Conservation (phyloP, 2,329 filamentous ascomycete genomes). For the Xylaria sp. region DNA sequence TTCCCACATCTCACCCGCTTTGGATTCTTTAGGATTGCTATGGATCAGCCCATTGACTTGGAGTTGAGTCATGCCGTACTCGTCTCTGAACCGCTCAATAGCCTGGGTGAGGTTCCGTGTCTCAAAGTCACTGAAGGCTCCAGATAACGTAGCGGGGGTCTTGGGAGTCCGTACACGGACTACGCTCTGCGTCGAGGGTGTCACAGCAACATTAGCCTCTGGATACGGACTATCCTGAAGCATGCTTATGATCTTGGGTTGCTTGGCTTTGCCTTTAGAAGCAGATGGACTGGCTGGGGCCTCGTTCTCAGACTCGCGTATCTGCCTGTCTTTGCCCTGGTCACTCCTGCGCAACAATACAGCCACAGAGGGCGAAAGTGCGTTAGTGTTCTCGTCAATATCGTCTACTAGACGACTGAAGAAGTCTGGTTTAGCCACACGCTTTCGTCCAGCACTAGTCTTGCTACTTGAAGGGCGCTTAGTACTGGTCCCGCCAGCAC, state of each 20-base stretch:
- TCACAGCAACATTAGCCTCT: slow-evolving; percentile 24
- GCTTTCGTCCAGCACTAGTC: slow-evolving; percentile 43
- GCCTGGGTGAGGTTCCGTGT: slow-evolving; percentile 55
- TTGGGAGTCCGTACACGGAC: slow-evolving; percentile 21
- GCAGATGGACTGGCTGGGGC: slow-evolving; percentile 35
- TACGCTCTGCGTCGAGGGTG: slow-evolving; percentile 15
- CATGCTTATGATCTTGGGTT: slow-evolving; percentile 42
- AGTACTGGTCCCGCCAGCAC: slow-evolving; percentile 1
- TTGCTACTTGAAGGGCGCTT: slow-evolving; percentile 23
- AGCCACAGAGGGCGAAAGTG: slow-evolving; percentile 40
- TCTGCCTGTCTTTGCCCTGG: slow-evolving; percentile 26
- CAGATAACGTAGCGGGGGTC: slow-evolving; percentile 42
- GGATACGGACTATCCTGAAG: slow-evolving; percentile 30
- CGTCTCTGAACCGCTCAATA: slow-evolving; percentile 58
- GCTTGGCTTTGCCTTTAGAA: slow-evolving; percentile 29
- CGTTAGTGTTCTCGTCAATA: slow-evolving; percentile 21
- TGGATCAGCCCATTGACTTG: slow-evolving; percentile 62
- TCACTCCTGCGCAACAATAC: slow-evolving; percentile 33
- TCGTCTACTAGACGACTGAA: slow-evolving; percentile 37
- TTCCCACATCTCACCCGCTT: slow-evolving; percentile 61
- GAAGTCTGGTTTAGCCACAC: slow-evolving; percentile 45
- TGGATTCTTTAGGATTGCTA: slow-evolving; percentile 40
- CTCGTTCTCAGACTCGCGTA: background rate
- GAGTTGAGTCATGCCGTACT: slow-evolving; percentile 56
- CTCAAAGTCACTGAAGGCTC: slow-evolving; percentile 59